Conservation (phyloP, 2,329 filamentous ascomycete species). For the Fusarium oligoseptatum region DNA sequence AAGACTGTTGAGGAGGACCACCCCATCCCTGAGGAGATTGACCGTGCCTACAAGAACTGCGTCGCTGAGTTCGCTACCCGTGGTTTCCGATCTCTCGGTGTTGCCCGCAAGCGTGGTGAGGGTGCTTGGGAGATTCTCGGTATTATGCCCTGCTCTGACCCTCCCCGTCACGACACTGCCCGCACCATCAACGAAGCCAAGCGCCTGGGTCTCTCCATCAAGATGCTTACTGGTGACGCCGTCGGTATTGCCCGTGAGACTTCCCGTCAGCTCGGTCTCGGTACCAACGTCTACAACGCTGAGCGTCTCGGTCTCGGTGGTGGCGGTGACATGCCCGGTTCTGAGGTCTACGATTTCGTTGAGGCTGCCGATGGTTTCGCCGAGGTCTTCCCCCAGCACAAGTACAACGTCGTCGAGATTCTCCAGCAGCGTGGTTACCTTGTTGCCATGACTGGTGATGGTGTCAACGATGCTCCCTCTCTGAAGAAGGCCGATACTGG, state of each 20-base stretch:
- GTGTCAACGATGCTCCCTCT: slow-evolving; percentile 93
- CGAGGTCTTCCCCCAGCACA: slow-evolving; percentile 95
- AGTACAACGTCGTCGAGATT: slow-evolving; percentile 82
- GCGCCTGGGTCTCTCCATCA: slow-evolving; percentile 87
- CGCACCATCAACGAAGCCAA: slow-evolving; percentile 93
- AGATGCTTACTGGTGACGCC: slow-evolving; percentile 96
- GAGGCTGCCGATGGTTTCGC: slow-evolving; percentile 96
- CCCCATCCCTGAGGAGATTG: slow-evolving; percentile 80
- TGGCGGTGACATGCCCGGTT: slow-evolving; percentile 92
- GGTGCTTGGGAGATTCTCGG: slow-evolving; percentile 91
- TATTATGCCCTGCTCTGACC: slow-evolving; percentile 95
- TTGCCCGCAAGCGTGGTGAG: slow-evolving; percentile 88
- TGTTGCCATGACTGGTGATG: slow-evolving; percentile 96
- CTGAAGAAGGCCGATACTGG: slow-evolving; percentile 97
- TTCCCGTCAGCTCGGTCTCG: slow-evolving; percentile 89
- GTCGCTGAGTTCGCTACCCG: slow-evolving; percentile 91
- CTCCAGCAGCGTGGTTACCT: slow-evolving; percentile 93
- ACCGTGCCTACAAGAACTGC: slow-evolving; percentile 91
- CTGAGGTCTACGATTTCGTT: slow-evolving; percentile 94
- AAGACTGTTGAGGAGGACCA: slow-evolving; percentile 90
- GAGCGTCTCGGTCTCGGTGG: slow-evolving; percentile 92
- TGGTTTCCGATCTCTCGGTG: slow-evolving; percentile 94
- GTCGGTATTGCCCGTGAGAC: slow-evolving; percentile 94
- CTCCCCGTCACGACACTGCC: slow-evolving; percentile 89
- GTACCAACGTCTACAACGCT: slow-evolving; percentile 94